A percentile compares a stretch with the other conserved stretches of the same genome.
phyloP scores from a whole-genome alignment of 805 yeast genomes.

The Yarrowia deformans region DNA sequence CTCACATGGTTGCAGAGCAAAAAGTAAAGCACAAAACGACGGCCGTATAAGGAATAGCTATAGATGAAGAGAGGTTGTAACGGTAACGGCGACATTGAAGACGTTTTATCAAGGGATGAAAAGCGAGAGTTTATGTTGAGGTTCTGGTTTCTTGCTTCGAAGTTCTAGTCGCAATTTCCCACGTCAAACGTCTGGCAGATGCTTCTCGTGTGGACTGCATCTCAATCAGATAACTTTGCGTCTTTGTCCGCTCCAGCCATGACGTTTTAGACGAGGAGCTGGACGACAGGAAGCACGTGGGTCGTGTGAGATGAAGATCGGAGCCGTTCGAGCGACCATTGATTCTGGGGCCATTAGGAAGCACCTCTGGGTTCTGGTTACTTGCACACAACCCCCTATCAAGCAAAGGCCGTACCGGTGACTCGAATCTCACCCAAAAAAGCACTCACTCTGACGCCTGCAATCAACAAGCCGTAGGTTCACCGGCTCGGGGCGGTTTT shows the following conservation, averaged over 20 bases:
- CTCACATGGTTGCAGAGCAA: slow-evolving; percentile 19
- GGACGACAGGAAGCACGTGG: slow-evolving; percentile 3
- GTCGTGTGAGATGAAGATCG: not conserved
- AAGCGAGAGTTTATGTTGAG: not conserved
- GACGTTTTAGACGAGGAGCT: not conserved
- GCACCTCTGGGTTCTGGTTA: too few relatives aligned
- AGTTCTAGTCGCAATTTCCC: too few relatives aligned
- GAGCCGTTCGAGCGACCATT: not conserved
- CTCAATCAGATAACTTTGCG: slow-evolving; percentile 27
- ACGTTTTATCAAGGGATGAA: not conserved
- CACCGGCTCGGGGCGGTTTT: not conserved
- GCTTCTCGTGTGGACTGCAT: not conserved
- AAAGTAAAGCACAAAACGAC: not conserved
- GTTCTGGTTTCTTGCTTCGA: too few relatives aligned
- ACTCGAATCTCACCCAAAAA: not conserved
- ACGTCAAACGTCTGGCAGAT: too few relatives aligned
- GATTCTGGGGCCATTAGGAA: too few relatives aligned
- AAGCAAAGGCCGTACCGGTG: too few relatives aligned
- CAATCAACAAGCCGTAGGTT: not conserved
- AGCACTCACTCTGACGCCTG: not conserved
- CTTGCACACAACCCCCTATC: too few relatives aligned
- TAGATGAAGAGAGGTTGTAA: not conserved
- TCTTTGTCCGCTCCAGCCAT: not conserved
- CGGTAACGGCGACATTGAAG: not conserved
- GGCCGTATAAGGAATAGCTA: not conserved